phyloP scores from a whole-genome alignment of 306 rosid genomes.

The Inga leiocalycina region DNA sequence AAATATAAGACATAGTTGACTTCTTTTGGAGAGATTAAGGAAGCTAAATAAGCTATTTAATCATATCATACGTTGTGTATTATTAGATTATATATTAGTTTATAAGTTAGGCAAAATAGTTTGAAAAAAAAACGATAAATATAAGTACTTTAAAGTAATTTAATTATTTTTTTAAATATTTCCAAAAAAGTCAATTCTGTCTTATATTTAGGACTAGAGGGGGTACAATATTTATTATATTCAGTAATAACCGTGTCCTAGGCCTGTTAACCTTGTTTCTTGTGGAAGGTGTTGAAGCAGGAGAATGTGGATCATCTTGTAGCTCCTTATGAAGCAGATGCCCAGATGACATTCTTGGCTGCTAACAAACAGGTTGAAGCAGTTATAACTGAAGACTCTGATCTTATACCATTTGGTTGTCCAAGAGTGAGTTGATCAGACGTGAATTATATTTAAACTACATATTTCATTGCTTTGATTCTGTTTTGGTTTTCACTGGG shows the following conservation, averaged over 20 bases:
- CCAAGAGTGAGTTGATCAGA: conserved; percentile 71
- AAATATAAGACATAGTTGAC: no score
- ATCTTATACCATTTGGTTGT: conserved; percentile 94
- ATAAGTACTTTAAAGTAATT: no score
- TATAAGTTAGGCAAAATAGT: no score
- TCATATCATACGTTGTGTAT: no score
- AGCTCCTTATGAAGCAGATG: conserved; percentile 99
- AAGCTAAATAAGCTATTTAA: no score
- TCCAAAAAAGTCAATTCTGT: no score
- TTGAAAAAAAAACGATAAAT: no score
- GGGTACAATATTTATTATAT: neutral
- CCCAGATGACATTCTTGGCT: conserved; percentile 96
- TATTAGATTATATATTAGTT: no score
- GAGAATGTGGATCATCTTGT: conserved; percentile 76
- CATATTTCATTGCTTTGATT: conserved; percentile 12
- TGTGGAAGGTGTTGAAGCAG: conserved; percentile 71
- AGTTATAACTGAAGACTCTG: conserved; percentile 94
- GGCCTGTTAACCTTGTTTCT: conserved; percentile 18
- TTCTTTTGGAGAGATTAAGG: no score
- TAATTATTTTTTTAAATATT: no score
- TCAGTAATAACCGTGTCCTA: neutral
- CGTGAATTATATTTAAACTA: conserved; percentile 17
- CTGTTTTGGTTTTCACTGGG: conserved; percentile 19
- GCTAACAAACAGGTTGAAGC: conserved; percentile 74
- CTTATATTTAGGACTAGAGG: no score